phyloP scores from a whole-genome alignment of 352 stramenopile species.

The Bremia lactucae region DNA sequence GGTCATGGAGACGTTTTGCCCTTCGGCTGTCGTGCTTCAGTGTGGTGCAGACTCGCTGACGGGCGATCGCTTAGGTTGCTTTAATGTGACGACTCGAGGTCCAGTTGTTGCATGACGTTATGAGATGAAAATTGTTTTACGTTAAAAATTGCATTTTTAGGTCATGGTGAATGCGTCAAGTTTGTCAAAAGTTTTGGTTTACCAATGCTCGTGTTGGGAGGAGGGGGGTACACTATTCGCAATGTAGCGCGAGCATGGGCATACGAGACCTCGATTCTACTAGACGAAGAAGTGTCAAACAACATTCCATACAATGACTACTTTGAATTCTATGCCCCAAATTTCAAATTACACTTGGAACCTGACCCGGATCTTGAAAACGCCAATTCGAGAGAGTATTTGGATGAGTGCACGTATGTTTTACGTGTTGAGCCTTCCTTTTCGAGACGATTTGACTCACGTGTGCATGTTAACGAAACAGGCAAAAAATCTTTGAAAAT shows the following conservation, averaged over 20 bases:
- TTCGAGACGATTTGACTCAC: background rate
- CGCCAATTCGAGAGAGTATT: slow-evolving; percentile 72
- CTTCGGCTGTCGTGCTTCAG: slow-evolving; percentile 93
- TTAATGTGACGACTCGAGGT: slow-evolving; percentile 92
- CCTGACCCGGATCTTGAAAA: slow-evolving; percentile 71
- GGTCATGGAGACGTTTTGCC: slow-evolving; percentile 84
- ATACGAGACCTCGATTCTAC: slow-evolving; percentile 94
- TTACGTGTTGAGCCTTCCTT: background rate
- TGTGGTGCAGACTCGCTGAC: slow-evolving; percentile 96
- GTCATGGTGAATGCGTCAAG: slow-evolving; percentile 68
- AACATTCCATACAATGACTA: slow-evolving; percentile 82
- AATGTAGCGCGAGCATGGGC: slow-evolving; percentile 91
- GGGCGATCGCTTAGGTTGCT: slow-evolving; percentile 94
- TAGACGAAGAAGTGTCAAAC: slow-evolving; percentile 73
- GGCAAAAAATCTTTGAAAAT: slow-evolving; percentile 81
- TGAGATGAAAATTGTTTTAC: background rate
- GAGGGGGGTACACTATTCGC: slow-evolving; percentile 78
- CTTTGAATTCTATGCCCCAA: slow-evolving; percentile 77
- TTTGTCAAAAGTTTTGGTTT: slow-evolving; percentile 85
- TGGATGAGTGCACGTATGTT: slow-evolving; percentile 79
- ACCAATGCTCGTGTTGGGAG: slow-evolving; percentile 73
- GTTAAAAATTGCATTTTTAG: slow-evolving; percentile 6
- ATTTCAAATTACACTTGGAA: slow-evolving; percentile 80
- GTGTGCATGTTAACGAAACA: slow-evolving; percentile 11
- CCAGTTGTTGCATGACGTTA: background rate